These are phyloP conservation scores for Leptosphaerulina australis DNA, from an alignment of 2,329 filamentous ascomycete species.

Conservation along the genomic window DNA sequence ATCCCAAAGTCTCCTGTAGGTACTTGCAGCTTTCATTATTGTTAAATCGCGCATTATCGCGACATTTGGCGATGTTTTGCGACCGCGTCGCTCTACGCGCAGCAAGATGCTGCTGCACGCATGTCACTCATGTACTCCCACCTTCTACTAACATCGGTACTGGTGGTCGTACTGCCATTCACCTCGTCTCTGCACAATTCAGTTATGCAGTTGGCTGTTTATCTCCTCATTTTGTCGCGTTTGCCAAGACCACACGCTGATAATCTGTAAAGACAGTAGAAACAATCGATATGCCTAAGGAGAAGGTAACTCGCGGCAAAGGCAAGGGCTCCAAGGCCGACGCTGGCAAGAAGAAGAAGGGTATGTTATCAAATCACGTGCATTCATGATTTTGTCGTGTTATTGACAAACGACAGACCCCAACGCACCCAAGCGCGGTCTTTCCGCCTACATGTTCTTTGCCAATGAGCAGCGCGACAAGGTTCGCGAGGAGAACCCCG, in stretches of 20 bases:
- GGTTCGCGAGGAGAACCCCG: conserved; percentile 97
- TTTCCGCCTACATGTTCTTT: conserved; percentile 99
- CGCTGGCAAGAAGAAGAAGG: conserved; percentile 74
- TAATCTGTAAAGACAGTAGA: conserved; percentile 15
- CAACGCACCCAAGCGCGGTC: conserved; percentile 98
- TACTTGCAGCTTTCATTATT: conserved; percentile 30
- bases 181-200: conserved; percentile 8
- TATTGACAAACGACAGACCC: conserved; percentile 66
- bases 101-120: conserved; percentile 22
- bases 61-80: conserved; percentile 42
- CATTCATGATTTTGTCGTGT: neutral
- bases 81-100: conserved; percentile 36
- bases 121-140: conserved; percentile 27
- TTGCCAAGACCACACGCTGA: conserved; percentile 17
- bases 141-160: conserved; percentile 10
- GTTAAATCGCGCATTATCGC: conserved; percentile 38
- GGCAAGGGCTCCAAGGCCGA: conserved; percentile 61
- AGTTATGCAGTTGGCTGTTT: neutral
- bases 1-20: conserved; percentile 36
- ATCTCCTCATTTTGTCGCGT: conserved; percentile 5
- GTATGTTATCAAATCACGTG: conserved; percentile 52
- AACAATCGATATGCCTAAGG: conserved; percentile 68
- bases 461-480: conserved; percentile 99
- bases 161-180: conserved; percentile 8
- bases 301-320: conserved; percentile 67